These are phyloP conservation scores for Cryoendolithus antarcticus DNA, from an alignment of 2,329 filamentous ascomycete species.

Conservation along the genomic window DNA sequence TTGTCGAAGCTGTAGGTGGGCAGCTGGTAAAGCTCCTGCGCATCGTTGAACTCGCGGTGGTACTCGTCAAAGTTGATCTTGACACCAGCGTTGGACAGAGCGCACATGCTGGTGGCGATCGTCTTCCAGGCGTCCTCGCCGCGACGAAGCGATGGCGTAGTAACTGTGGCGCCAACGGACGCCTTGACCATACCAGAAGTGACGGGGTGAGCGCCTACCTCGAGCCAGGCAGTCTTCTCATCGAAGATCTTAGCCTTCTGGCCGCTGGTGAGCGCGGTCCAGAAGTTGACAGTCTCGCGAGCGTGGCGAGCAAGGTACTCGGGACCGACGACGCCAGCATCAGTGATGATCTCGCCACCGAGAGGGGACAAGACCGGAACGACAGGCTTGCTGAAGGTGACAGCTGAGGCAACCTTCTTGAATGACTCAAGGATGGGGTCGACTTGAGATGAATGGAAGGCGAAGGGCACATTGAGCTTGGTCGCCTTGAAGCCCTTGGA, in stretches of 20 bases:
- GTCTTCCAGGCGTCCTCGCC: constrained; percentile 54
- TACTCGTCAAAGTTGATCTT: constrained; percentile 60
- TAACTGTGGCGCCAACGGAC: constrained; percentile 45
- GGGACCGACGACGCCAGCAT: constrained; percentile 44
- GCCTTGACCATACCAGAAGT: constrained; percentile 57
- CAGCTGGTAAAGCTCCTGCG: constrained; percentile 49
- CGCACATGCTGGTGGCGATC: constrained; percentile 43
- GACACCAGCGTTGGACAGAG: constrained; percentile 50
- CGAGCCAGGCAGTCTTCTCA: constrained; percentile 57
- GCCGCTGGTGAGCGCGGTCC: constrained; percentile 47
- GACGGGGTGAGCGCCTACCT: constrained; percentile 63
- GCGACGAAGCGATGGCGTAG: constrained; percentile 49
- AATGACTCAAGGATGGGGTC: constrained; percentile 51
- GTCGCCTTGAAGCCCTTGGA: constrained; percentile 46
- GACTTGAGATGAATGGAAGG: constrained; percentile 55
- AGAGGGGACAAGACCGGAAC: constrained; percentile 58
- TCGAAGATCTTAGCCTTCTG: constrained; percentile 48
- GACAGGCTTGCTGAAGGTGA: constrained; percentile 45
- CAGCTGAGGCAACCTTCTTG: constrained; percentile 40
- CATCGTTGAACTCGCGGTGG: constrained; percentile 47
- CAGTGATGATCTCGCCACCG: constrained; percentile 46
- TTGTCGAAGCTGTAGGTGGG: constrained; percentile 57
- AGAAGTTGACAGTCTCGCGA: constrained; percentile 58
- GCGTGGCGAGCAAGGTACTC: constrained; percentile 53
- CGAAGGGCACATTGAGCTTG: constrained; percentile 54